These are phyloP conservation scores for Balansia obtecta DNA, from an alignment of 2,329 filamentous ascomycete species.

Conservation along the genomic window DNA sequence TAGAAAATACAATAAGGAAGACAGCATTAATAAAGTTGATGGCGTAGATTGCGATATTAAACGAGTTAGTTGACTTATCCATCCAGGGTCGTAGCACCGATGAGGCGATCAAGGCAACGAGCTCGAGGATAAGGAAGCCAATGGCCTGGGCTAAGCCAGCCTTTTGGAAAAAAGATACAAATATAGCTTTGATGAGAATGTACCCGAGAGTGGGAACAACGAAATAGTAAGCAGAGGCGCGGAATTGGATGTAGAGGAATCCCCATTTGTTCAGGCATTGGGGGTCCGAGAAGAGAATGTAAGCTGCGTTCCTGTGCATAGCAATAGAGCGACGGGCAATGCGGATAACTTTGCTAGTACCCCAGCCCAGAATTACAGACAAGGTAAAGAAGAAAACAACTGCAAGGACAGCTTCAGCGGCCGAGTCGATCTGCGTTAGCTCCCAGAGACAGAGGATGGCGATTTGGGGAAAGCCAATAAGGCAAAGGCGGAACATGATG, in stretches of 20 bases:
- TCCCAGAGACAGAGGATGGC: conserved; percentile 86
- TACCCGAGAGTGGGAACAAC: conserved; percentile 70
- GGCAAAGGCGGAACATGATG: conserved; percentile 76
- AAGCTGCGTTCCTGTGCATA: conserved; percentile 65
- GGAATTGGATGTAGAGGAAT: conserved; percentile 92
- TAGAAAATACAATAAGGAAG: conserved; percentile 77
- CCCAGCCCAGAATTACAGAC: conserved; percentile 66
- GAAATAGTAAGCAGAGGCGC: conserved; percentile 90
- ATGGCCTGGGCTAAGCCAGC: conserved; percentile 64
- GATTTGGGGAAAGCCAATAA: conserved; percentile 88
- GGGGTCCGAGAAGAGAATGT: conserved; percentile 90
- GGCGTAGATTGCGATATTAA: conserved; percentile 83
- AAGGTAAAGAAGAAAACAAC: conserved; percentile 78
- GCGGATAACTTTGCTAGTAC: conserved; percentile 74
- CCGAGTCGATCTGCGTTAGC: conserved; percentile 71
- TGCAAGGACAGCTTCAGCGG: conserved; percentile 75
- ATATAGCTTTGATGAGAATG: conserved; percentile 74
- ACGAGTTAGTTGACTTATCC: conserved; percentile 94
- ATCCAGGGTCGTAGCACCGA: conserved; percentile 87
- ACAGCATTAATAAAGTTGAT: conserved; percentile 84
- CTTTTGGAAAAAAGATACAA: conserved; percentile 68
- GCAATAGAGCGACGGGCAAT: conserved; percentile 64
- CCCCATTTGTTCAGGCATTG: conserved; percentile 91
- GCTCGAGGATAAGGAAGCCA: conserved; percentile 74
- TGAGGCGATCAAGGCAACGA: conserved; percentile 60